Percentiles rank a stretch among this genome's conserved stretches.
phyloP scores from a whole-genome alignment of 2,329 filamentous ascomycete genomes.

The Pestalotiopsis sp. region DNA sequence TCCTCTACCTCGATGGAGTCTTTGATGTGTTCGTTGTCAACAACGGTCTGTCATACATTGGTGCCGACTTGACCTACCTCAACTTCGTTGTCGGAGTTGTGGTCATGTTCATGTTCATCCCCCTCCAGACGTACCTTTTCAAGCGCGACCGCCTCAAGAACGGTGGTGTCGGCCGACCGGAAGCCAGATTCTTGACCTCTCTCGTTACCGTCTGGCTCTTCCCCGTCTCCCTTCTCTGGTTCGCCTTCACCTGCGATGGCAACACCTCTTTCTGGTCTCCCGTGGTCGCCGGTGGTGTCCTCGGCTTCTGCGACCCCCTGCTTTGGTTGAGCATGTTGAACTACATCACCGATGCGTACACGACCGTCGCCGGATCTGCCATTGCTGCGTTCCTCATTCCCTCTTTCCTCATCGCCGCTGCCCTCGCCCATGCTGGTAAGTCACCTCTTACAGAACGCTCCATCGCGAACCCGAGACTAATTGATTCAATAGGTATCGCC shows the following conservation, averaged over 20 bases:
- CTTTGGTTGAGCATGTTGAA: slow-evolving; percentile 46
- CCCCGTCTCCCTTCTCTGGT: slow-evolving; percentile 43
- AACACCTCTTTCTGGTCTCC: slow-evolving; percentile 42
- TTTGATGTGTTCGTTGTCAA: slow-evolving; percentile 45
- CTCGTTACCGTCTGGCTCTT: slow-evolving; percentile 45
- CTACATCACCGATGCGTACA: slow-evolving; percentile 44
- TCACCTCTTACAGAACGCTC: slow-evolving; percentile 19
- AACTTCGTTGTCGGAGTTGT: slow-evolving; percentile 45
- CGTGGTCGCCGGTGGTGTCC: slow-evolving; percentile 39
- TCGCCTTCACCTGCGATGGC: slow-evolving; percentile 43
- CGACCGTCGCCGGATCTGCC: slow-evolving; percentile 41
- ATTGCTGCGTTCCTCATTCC: slow-evolving; percentile 46
- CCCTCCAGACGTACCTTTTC: slow-evolving; percentile 44
- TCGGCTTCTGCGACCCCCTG: slow-evolving; percentile 44
- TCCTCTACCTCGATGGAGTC: slow-evolving; percentile 44
- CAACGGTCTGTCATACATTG: slow-evolving; percentile 40
- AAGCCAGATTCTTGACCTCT: slow-evolving; percentile 43
- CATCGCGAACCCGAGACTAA: slow-evolving; percentile 11
- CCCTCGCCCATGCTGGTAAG: slow-evolving; percentile 40
- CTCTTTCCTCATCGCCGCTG: slow-evolving; percentile 42
- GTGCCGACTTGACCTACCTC: slow-evolving; percentile 41
- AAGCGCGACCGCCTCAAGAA: slow-evolving; percentile 37
- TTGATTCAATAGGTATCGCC: slow-evolving; percentile 25
- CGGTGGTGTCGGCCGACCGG: slow-evolving; percentile 35
- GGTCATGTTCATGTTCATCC: slow-evolving; percentile 42